These are phyloP conservation scores for Xerocomus potaroensis DNA, from an alignment of 768 basidiomycete species.

Conservation along the genomic window DNA sequence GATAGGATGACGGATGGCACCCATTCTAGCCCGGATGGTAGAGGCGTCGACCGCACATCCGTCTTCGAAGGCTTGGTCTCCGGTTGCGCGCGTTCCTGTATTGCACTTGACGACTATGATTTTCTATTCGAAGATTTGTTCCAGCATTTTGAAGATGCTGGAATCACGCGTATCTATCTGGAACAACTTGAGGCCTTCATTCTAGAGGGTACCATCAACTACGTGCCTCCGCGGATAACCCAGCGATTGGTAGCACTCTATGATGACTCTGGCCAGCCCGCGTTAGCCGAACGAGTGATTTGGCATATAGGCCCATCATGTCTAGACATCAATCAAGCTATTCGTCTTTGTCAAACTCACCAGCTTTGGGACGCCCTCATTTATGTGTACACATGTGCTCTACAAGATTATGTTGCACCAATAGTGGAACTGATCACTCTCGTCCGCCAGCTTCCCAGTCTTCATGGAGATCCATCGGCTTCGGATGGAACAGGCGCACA, in stretches of 20 bases:
- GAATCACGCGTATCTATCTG: constrained; percentile 84
- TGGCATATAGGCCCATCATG: constrained; percentile 94
- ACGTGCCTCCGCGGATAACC: constrained; percentile 83
- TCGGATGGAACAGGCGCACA: constrained; percentile 12
- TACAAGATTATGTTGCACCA: constrained; percentile 86
- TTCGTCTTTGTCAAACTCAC: constrained; percentile 77
- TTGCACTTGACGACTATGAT: constrained; percentile 74
- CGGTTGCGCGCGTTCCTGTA: constrained; percentile 72
- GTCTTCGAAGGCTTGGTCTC: constrained; percentile 86
- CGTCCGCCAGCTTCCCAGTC: constrained; percentile 45
- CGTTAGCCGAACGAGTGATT: constrained; percentile 82
- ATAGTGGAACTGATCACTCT: constrained; percentile 79
- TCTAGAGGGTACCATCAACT: constrained; percentile 63
- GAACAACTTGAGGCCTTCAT: constrained; percentile 78
- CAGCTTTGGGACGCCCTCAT: constrained; percentile 90
- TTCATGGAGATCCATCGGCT: neutral
- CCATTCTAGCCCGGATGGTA: constrained; percentile 73
- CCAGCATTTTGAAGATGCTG: constrained; percentile 79
- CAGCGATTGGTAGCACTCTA: constrained; percentile 80
- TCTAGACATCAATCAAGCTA: constrained; percentile 91
- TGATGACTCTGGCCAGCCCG: constrained; percentile 63
- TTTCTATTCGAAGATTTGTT: constrained; percentile 94
- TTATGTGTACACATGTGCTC: constrained; percentile 86
- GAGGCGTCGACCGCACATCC: constrained; percentile 88
- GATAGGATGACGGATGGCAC: constrained; percentile 91